Conservation (phyloP, 2,329 filamentous ascomycete genomes). For the Ceratocystis alfenasii region DNA sequence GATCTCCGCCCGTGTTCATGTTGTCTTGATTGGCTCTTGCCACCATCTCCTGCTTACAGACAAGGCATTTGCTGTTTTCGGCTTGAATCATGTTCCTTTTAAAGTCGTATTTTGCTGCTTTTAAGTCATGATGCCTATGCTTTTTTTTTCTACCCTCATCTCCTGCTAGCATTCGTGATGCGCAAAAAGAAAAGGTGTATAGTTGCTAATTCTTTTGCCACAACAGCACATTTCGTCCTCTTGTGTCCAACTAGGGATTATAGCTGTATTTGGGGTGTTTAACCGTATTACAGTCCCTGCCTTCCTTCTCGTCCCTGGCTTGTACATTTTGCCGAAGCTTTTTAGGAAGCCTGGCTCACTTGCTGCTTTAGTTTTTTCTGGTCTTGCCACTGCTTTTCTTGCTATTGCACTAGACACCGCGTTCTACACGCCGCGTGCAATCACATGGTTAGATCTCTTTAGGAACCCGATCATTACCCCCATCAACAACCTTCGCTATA, state of each 20-base stretch:
- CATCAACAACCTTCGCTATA: slow-evolving; percentile 67
- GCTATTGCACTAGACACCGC: slow-evolving; percentile 74
- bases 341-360: slow-evolving; percentile 58
- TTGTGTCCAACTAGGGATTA: slow-evolving; percentile 64
- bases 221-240: slow-evolving; percentile 66
- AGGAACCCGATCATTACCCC: slow-evolving; percentile 59
- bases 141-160: not conserved
- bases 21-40: not conserved
- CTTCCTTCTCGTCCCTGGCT: slow-evolving; percentile 72
- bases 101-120: not conserved
- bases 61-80: not conserved
- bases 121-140: not conserved
- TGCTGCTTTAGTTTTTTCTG: slow-evolving; percentile 51
- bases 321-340: slow-evolving; percentile 78
- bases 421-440: slow-evolving; percentile 58
- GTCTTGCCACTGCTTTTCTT: slow-evolving; percentile 53
- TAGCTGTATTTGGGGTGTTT: slow-evolving; percentile 77
- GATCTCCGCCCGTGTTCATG: not conserved
- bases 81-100: not conserved
- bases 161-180: not conserved
- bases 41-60: not conserved
- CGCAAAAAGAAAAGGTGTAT: not conserved
- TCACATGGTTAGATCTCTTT: slow-evolving; percentile 54
- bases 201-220: slow-evolving; percentile 25
- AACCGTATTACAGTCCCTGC: slow-evolving; percentile 96